Percentiles rank a stretch among this genome's conserved stretches.
These are phyloP conservation scores for Penicillium salamii DNA, from an alignment of 495 filamentous ascomycete genomes.

Conservation along the genomic window DNA sequence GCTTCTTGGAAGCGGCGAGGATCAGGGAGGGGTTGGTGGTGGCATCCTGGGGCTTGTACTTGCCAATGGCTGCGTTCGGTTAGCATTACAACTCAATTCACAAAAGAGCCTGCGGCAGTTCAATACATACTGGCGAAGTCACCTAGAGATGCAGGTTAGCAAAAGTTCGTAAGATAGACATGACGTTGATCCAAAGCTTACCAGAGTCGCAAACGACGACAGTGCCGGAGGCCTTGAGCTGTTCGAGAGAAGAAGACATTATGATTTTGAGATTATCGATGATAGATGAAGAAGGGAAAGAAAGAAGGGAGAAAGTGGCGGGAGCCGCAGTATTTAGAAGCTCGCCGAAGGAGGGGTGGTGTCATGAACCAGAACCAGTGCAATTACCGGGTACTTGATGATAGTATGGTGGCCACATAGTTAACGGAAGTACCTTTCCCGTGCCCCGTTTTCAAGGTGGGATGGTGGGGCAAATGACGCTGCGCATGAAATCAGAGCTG, in stretches of 20 bases:
- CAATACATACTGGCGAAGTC: constrained; percentile 71
- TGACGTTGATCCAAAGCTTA: constrained; percentile 42
- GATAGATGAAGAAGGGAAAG: constrained; percentile 16
- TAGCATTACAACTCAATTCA: constrained; percentile 3
- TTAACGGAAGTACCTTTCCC: constrained; percentile 11
- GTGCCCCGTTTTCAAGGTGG: constrained; percentile 13
- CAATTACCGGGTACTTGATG: constrained; percentile 17
- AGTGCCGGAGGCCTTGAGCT: constrained; percentile 94
- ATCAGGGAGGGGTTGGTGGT: constrained; percentile 99
- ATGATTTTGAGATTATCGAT: constrained; percentile 23
- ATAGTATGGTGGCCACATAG: constrained; percentile 8
- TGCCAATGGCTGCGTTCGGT: constrained; percentile 75
- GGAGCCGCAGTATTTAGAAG: constrained; percentile 20
- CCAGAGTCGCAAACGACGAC: constrained; percentile 96
- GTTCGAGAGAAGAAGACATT: constrained; percentile 88
- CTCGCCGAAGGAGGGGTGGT: constrained; percentile 19
- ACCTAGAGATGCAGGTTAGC: constrained; percentile 45
- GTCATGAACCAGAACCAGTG: constrained; percentile 10
- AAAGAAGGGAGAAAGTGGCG: constrained; percentile 29
- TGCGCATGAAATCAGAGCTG: constrained; percentile 24
- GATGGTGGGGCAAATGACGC: constrained; percentile 40
- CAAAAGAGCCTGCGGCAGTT: background rate
- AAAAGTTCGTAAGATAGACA: constrained; percentile 8
- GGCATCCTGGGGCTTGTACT: constrained; percentile 99
- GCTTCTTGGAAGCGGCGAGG: constrained; percentile 95